Evolutionary conservation across 192 early-diverging fungal genomes (phyloP).

Genomic region (Backusella westeae): DNA sequence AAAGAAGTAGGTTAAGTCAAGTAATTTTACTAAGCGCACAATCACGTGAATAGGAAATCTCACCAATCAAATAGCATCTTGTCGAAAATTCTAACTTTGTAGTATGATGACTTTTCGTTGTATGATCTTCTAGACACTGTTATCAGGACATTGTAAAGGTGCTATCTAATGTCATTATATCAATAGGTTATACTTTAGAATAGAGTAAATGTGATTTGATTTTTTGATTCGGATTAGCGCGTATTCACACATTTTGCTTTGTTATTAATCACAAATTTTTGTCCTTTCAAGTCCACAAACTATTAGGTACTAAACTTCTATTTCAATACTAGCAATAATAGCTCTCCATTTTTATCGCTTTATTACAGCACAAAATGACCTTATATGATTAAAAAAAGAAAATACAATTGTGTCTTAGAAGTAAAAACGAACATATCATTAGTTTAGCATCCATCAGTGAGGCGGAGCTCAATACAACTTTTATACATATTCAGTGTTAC

Average conservation of each 20-base stretch:
- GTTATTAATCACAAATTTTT: not conserved
- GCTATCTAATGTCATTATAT: no score
- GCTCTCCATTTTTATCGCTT: not conserved
- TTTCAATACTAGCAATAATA: not conserved
- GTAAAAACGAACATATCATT: not conserved
- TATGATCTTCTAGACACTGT: no score
- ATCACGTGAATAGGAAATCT: no score
- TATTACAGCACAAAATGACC: not conserved
- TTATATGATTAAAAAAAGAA: not conserved
- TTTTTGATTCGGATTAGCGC: no score
- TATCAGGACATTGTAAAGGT: no score
- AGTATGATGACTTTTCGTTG: no score
- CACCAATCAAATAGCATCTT: no score
- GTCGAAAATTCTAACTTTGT: no score
- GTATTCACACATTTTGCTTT: no score
- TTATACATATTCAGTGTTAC: not conserved
- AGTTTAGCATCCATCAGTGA: not conserved
- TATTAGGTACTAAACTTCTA: not conserved
- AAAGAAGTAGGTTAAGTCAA: rapidly evolving
- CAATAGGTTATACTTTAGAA: no score
- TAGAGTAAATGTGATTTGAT: no score
- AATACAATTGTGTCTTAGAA: not conserved
- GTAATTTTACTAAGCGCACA: no score
- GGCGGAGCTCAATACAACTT: not conserved
- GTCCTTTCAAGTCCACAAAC: not conserved